phyloP scores from a whole-genome alignment of 2,329 filamentous ascomycete genomes.

The Microdochium nivale region DNA sequence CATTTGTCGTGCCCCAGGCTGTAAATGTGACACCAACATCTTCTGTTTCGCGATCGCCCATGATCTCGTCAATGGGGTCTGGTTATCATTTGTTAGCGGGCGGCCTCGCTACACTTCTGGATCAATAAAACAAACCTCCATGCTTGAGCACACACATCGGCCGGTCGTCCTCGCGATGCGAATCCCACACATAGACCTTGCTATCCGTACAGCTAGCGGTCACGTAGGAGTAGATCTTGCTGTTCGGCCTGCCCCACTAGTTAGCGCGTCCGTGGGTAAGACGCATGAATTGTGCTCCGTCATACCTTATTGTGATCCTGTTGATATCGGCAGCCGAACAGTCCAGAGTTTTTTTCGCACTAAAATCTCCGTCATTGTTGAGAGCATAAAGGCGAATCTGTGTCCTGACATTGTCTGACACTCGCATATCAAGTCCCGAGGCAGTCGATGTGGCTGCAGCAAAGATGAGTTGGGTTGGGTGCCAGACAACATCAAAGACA shows the following conservation, averaged over 20 bases:
- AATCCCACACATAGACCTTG: conserved; percentile 56
- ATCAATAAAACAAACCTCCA: conserved; percentile 27
- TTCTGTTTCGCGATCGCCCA: conserved; percentile 39
- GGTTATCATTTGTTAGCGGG: neutral
- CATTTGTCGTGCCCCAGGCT: conserved; percentile 47
- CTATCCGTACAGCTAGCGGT: conserved; percentile 56
- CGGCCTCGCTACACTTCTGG: neutral
- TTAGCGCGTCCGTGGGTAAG: too few species aligned
- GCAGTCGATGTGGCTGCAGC: conserved; percentile 48
- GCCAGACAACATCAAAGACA: conserved; percentile 58
- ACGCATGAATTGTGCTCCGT: neutral
- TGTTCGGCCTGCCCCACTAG: conserved; percentile 45
- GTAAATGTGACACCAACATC: conserved; percentile 58
- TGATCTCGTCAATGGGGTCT: conserved; percentile 24
- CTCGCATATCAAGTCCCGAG: conserved; percentile 22
- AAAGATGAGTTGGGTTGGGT: conserved; percentile 44
- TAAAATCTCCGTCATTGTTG: conserved; percentile 25
- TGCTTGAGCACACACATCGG: conserved; percentile 49
- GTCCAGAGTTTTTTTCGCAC: conserved; percentile 45
- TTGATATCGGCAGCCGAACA: conserved; percentile 54
- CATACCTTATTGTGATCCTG: conserved; percentile 46
- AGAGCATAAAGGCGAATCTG: conserved; percentile 48
- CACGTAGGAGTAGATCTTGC: conserved; percentile 38
- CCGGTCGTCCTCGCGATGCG: conserved; percentile 37
- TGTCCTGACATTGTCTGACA: conserved; percentile 37